Base-by-base conservation (phyloP, 176 grass and related monocot genomes). In the Phoenix roebelenii region DNA sequence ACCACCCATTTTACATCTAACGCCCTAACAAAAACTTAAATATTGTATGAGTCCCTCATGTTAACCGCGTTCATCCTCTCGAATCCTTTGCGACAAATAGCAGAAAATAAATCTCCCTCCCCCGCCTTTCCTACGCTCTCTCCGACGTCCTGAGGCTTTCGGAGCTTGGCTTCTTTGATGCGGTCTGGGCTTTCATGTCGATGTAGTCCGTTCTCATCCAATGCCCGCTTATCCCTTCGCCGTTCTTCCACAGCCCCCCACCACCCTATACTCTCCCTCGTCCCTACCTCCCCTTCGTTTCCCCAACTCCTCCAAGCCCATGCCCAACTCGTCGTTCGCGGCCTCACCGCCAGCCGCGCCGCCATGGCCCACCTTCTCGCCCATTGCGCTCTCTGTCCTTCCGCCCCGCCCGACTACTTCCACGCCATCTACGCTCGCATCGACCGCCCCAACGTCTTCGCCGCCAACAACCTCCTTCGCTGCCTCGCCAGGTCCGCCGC, bases 401-500 rank as follows among this genome's bases (percentile, higher is more conserved):
- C 50, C 26, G n/a, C 17, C 18, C 32, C 49, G 12, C 12, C 69
- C n/a, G 48, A 29, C 58, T 82, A 81, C 66, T 52, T 66, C 53
- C 70, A 69, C 66, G 22, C 74, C n/a, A 25, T 89, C 12, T 69
- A 61, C 61, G 57, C 12, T 29, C 2, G 54, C 67, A 59, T 82
- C 58, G 58, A 16, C 55, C 62, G 70, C 28, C 23, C 78, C 50
- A 75, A 75, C 71, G 59, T 79, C 67, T 89, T 79, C 72, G 78
- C 82, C 49, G 70, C 66, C 50, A 85, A 85, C 82, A 76, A 89
- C 64, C 74, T 89, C 55, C 62, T 82, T 78, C 82, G 78, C 68
- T 79, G 84, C 54, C 81, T 89, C 55, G 59, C 70, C 17, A 49
- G 59, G 16, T 67, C 52, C n/a, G 10, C 25, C 15, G 51, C 73